A percentile compares a stretch with the other conserved stretches of the same genome.
Evolutionary conservation across 1,284 basidiomycete genomes (phyloP).

Genomic region (Fomitopsis palustris): DNA sequence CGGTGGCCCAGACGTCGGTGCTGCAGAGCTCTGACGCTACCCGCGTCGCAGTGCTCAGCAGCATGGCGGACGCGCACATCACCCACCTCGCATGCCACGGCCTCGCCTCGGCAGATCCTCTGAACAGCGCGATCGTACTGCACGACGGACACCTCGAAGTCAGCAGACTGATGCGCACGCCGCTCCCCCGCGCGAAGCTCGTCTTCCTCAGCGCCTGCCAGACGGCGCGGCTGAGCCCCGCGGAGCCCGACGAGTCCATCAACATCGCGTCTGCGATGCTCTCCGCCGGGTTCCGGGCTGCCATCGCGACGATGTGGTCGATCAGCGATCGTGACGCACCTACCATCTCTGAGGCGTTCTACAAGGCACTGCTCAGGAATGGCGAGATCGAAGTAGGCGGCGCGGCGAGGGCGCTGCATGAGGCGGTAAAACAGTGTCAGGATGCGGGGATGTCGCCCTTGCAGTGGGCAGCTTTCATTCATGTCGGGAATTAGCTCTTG

Average conservation of each 20-base stretch:
- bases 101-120: background rate
- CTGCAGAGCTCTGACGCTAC: background rate
- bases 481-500: background rate
- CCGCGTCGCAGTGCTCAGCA: background rate
- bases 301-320: background rate
- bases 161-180: background rate
- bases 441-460: background rate
- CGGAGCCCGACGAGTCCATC: background rate
- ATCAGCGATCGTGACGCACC: background rate
- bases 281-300: background rate
- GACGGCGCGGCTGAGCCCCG: background rate
- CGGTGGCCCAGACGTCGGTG: background rate
- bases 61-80: background rate
- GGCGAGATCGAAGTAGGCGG: background rate
- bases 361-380: background rate
- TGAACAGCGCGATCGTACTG: background rate
- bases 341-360: background rate
- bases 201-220: background rate
- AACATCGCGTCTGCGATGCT: constrained; percentile 1
- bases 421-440: background rate
- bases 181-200: background rate
- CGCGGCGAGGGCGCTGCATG: background rate
- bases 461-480: background rate
- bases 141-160: background rate
- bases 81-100: background rate